Percentiles rank a stretch among this genome's conserved stretches.
These are phyloP conservation scores for Rhazya stricta DNA, from an alignment of 257 asterid species.

Conservation along the genomic window DNA sequence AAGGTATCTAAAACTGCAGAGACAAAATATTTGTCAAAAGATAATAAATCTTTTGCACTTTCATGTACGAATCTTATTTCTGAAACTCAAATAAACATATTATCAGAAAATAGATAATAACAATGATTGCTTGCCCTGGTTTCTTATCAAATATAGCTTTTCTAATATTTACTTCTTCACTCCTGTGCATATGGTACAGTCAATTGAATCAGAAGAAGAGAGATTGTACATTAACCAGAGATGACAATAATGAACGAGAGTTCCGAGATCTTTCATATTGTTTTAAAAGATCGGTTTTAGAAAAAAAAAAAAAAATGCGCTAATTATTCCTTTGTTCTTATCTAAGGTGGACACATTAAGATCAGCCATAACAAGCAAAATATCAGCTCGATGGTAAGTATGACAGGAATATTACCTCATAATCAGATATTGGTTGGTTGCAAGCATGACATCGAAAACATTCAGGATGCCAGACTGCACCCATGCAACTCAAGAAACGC, in stretches of 20 bases:
- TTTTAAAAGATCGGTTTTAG: not conserved
- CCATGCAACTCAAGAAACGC: slow-evolving; percentile 84
- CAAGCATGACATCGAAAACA: slow-evolving; percentile 92
- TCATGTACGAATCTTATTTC: not conserved
- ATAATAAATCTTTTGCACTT: not conserved
- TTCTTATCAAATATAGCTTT: not conserved
- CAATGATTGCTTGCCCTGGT: not conserved
- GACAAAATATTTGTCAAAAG: not conserved
- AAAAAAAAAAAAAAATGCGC: not conserved
- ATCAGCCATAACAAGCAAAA: not conserved
- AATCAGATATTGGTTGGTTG: slow-evolving; percentile 80
- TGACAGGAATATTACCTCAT: slow-evolving; percentile 49
- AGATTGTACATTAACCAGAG: not conserved
- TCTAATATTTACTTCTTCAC: not conserved
- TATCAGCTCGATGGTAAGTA: not conserved
- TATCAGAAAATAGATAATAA: not conserved
- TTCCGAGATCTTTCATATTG: not conserved
- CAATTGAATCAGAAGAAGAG: not conserved
- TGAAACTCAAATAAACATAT: not conserved
- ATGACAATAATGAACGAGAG: not conserved
- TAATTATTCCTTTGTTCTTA: not conserved
- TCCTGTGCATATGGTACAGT: not conserved
- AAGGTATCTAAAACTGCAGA: not conserved
- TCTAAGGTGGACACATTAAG: not conserved
- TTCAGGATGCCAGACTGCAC: slow-evolving; percentile 96